Evolutionary conservation across 768 basidiomycete genomes (phyloP), one percentile per base, ranked within the genome.

Genomic region (Harrya chromipes): DNA sequence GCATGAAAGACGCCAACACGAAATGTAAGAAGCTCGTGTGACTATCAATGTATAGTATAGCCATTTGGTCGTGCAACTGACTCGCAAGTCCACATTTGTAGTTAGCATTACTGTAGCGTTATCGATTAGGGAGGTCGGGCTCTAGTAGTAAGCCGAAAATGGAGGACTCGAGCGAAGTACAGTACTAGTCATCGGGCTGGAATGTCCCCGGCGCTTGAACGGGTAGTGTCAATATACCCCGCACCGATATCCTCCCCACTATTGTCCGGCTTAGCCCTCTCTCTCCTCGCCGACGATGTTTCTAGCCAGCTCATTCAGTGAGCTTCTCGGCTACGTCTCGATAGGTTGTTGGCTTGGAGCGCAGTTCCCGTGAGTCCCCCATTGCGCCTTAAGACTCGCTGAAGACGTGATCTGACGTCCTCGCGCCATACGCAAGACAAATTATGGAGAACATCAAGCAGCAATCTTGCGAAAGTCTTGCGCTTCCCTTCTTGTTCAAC

Each of bases 401-500:
- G 21, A 35, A 42, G 17, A 43, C 58, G 38, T 19, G n/a, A 55
- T 46, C 40, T 57, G 51, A 56, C 36, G 10, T 24, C 16, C 21
- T 48, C 14, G 38, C 36, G 42, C 17, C 14, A 6, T 43, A 8
- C 17, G 24, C 41, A 50, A 94, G 92, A 41, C 94, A 97, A 74
- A 77, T 95, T 9, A 40, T 94, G 27, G 85, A 90, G 72, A 97
- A 94, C 67, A 72, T 78, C 48, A 75, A 74, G 49, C 72, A 77
- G 16, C 81, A 85, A 64, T 92, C 89, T 38, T 91, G 87, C 64
- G 92, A 93, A 59, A 87, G 94, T 26, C 83, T 99, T 43, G 88
- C 97, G 1, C 74, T 97, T 16, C 93, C 94, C 0, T 99, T 99
- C 69, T 78, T 99, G 46, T 77, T 84, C 54, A 97, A 90, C 59